Conservation (phyloP, 1,139 yeast species). For the Martiniozyma asiatica region DNA sequence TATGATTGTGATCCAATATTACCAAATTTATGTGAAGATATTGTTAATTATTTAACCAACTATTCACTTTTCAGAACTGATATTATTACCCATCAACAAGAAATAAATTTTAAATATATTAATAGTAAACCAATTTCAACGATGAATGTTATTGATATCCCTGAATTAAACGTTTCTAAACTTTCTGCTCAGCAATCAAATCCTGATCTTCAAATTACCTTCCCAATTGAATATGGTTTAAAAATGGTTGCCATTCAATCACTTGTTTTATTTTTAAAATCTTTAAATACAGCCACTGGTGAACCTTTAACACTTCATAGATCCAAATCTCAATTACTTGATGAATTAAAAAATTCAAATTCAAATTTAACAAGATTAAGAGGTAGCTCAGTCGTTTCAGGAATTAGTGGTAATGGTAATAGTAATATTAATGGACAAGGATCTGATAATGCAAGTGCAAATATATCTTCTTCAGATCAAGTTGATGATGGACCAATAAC, state of each 20-base stretch:
- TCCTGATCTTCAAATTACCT: constrained; percentile 40
- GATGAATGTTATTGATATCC: constrained; percentile 61
- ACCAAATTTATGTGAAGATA: constrained; percentile 77
- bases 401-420: constrained; percentile 4
- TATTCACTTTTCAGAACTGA: constrained; percentile 64
- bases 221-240: constrained; percentile 72
- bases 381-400: constrained; percentile 13
- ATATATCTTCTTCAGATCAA: constrained; percentile 9
- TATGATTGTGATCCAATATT: constrained; percentile 84
- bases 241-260: constrained; percentile 74
- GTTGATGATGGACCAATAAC: constrained; percentile 35
- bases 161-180: constrained; percentile 63
- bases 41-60: constrained; percentile 67
- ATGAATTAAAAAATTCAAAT: constrained; percentile 6
- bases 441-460: constrained; percentile 14
- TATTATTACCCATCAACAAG: constrained; percentile 51
- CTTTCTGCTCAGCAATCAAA: constrained; percentile 50
- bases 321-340: constrained; percentile 5
- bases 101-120: constrained; percentile 52
- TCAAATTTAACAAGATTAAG: constrained; percentile 10
- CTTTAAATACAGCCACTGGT: constrained; percentile 83
- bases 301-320: constrained; percentile 16
- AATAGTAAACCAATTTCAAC: constrained; percentile 53
- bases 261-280: constrained; percentile 70
- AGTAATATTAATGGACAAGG: too few species aligned